Base-by-base conservation (phyloP, 2,329 filamentous ascomycete genomes). In the Fusarium sulawesiense region DNA sequence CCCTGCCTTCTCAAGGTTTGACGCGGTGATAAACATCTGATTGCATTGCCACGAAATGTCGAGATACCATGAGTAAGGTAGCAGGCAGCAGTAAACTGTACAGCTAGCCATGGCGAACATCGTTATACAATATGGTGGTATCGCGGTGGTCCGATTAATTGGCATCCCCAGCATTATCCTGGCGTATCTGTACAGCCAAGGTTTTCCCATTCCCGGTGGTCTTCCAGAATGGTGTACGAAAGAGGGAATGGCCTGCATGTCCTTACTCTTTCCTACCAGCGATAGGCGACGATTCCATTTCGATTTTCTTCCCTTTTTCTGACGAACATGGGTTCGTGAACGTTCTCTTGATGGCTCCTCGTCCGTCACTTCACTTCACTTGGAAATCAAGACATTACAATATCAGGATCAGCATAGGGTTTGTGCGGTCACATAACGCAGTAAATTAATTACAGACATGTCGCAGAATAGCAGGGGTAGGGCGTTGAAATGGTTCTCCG, bases 151-250 rank as follows among this genome's bases (percentile, higher is more conserved):
- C 58, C 57, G 51, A 59, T 56, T 51, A 51, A 51, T 59, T 37
- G 14, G 25, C 34, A 34, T 37, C 49, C 56, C 66, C 51, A 57
- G 66, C 64, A 65, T 72, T 13, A 72, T 61, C 69, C 73, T 48
- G 12, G 72, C 47, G 50, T 45, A 30, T 75, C 66, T 57, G 58
- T 60, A 32, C 32, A 25, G 44, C 53, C 57, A 72, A 66, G 50
- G 41, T 29, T 47, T 30, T 56, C 25, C 61, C 56, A 71, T 71
- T 49, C 61, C 60, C 47, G 60, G 57, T 60, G 54, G 50, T 40
- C 60, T 75, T 75, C 68, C 55, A 74, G 71, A 75, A 73, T 51
- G 60, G 46, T 47, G 29, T 37, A 64, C 50, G 40, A 51, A 64
- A 42, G 41, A 42, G 53, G 67, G 41, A 64, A 66, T 30, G 61